Evolutionary conservation across 139 green algal genomes (phyloP).

Genomic region (Picochlorum sp.): DNA sequence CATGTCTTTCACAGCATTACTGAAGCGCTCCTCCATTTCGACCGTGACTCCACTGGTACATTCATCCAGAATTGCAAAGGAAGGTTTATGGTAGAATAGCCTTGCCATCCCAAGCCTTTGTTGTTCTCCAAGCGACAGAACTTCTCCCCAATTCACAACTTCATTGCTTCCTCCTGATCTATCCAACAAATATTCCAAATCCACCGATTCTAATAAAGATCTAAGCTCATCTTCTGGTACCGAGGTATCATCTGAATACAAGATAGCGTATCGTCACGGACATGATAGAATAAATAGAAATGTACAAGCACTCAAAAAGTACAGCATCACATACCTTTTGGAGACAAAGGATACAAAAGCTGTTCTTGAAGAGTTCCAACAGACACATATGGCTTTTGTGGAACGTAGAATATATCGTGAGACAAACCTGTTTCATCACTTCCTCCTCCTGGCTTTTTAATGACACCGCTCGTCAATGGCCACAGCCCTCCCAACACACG

Average conservation of each 20-base stretch:
- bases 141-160: slow-evolving; percentile 41
- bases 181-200: slow-evolving; percentile 48
- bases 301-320: not conserved
- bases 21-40: slow-evolving; percentile 72
- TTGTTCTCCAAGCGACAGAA: slow-evolving; percentile 60
- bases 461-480: slow-evolving; percentile 40
- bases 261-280: not conserved
- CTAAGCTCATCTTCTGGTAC: slow-evolving; percentile 29
- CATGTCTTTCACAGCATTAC: slow-evolving; percentile 38
- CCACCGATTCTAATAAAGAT: slow-evolving; percentile 44
- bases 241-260: slow-evolving; percentile 11
- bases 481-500: slow-evolving; percentile 58
- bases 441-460: slow-evolving; percentile 42
- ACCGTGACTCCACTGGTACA: slow-evolving; percentile 67
- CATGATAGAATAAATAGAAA: not conserved
- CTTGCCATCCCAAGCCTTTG: slow-evolving; percentile 67
- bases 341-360: slow-evolving; percentile 56
- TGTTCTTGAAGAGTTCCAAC: slow-evolving; percentile 60
- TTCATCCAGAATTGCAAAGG: slow-evolving; percentile 71
- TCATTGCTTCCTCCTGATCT: slow-evolving; percentile 13
- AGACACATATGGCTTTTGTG: slow-evolving; percentile 46
- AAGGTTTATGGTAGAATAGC: slow-evolving; percentile 63
- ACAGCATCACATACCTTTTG: slow-evolving; percentile 3
- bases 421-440: slow-evolving; percentile 31
- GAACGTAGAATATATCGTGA: slow-evolving; percentile 63